A percentile compares a stretch with the other conserved stretches of the same genome.
phyloP scores from a whole-genome alignment of 768 basidiomycete genomes.

The Pulveroboletus sp. region DNA sequence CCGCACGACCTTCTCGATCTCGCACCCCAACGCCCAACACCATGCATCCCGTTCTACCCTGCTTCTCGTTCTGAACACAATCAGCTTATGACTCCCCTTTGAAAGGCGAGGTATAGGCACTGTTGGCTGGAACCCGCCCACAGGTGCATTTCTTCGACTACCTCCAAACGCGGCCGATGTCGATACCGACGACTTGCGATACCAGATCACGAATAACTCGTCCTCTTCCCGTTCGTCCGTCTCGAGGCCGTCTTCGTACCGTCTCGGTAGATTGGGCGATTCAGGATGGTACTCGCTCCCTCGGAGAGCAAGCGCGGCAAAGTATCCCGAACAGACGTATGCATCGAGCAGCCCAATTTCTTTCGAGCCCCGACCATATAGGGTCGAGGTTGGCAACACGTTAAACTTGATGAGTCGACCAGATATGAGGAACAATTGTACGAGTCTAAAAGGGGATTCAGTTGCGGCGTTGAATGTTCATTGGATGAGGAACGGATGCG shows the following conservation, averaged over 20 bases:
- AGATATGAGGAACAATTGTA: slow-evolving; percentile 67
- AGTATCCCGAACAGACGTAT: slow-evolving; percentile 83
- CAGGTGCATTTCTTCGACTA: slow-evolving; percentile 16
- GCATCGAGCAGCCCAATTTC: slow-evolving; percentile 64
- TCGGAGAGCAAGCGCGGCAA: slow-evolving; percentile 64
- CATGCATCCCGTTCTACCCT: slow-evolving; percentile 88
- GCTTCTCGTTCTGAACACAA: slow-evolving; percentile 70
- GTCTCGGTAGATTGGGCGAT: slow-evolving; percentile 50
- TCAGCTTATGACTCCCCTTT: slow-evolving; percentile 49
- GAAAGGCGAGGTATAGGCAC: slow-evolving; percentile 46
- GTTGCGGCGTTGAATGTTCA: not conserved
- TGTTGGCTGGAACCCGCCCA: slow-evolving; percentile 13
- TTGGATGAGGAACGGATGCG: no score
- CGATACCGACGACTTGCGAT: slow-evolving; percentile 37
- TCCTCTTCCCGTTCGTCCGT: slow-evolving; percentile 86
- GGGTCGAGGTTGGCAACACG: slow-evolving; percentile 50
- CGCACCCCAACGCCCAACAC: slow-evolving; percentile 90
- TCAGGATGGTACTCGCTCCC: slow-evolving; percentile 59
- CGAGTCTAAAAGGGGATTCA: slow-evolving; percentile 41
- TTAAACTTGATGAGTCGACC: slow-evolving; percentile 73
- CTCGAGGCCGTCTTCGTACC: slow-evolving; percentile 89
- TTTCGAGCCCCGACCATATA: slow-evolving; percentile 53
- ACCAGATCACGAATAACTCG: slow-evolving; percentile 79
- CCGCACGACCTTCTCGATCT: slow-evolving; percentile 79
- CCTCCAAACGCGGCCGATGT: not conserved